Percentiles rank a stretch among this genome's conserved stretches.
Evolutionary conservation across 2,329 filamentous ascomycete genomes (phyloP).

Genomic region (Cadophora luteo-olivacea): DNA sequence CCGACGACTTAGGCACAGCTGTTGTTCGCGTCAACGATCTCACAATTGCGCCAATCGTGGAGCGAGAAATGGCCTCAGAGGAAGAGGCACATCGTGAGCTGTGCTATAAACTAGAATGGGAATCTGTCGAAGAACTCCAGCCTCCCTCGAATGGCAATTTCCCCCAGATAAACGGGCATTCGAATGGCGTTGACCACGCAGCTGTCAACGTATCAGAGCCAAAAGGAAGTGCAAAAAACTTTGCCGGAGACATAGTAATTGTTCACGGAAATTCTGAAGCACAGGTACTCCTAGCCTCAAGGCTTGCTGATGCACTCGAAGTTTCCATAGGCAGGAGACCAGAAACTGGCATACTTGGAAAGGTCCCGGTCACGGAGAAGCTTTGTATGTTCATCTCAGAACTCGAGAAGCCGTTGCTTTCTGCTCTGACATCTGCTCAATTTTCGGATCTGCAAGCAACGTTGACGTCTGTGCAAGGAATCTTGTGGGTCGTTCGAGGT

Average conservation of each 20-base stretch:
- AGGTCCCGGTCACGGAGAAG: conserved; percentile 40
- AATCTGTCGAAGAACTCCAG: conserved; percentile 36
- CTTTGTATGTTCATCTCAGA: conserved; percentile 57
- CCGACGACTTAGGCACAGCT: conserved; percentile 42
- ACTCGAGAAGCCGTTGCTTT: conserved; percentile 46
- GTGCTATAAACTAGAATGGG: conserved; percentile 56
- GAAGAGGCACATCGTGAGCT: conserved; percentile 48
- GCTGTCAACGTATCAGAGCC: neutral
- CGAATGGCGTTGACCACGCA: conserved; percentile 7
- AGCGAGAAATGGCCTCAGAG: conserved; percentile 43
- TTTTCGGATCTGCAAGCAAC: conserved; percentile 53
- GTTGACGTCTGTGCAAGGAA: conserved; percentile 46
- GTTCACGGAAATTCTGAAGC: conserved; percentile 33
- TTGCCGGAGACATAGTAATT: conserved; percentile 41
- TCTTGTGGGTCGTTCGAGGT: conserved; percentile 58
- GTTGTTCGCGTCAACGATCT: conserved; percentile 49
- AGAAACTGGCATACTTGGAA: conserved; percentile 44
- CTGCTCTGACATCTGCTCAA: conserved; percentile 49
- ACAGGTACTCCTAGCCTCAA: conserved; percentile 46
- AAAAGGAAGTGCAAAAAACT: conserved; percentile 13
- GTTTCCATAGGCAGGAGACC: conserved; percentile 46
- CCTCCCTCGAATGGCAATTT: conserved; percentile 8
- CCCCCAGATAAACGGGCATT: conserved; percentile 10
- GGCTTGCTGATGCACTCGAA: conserved; percentile 45
- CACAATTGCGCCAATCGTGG: conserved; percentile 51